phyloP scores from a whole-genome alignment of 108 stramenopile species.

The Stephanodiscus triporus region DNA sequence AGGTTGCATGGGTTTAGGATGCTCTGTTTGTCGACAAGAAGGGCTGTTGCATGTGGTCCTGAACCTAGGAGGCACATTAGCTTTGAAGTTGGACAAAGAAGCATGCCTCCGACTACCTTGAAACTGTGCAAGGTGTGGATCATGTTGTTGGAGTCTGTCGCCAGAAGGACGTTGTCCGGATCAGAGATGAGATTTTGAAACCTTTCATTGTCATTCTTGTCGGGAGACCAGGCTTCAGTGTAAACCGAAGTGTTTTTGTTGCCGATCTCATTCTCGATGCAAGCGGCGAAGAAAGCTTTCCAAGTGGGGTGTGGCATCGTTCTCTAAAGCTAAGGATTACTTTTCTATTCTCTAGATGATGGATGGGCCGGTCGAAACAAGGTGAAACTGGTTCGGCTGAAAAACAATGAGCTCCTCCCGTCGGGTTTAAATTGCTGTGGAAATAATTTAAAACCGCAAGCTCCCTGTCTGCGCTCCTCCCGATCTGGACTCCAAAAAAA shows the following conservation, averaged over 20 bases:
- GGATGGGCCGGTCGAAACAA: too few relatives aligned
- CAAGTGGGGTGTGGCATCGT: too few relatives aligned
- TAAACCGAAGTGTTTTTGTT: background rate
- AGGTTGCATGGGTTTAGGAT: background rate
- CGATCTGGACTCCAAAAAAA: too few relatives aligned
- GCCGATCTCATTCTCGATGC: background rate
- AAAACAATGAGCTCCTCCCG: too few relatives aligned
- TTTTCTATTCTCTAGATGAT: too few relatives aligned
- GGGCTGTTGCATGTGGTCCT: background rate
- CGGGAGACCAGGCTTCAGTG: too few relatives aligned
- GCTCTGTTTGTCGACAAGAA: background rate
- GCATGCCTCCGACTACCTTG: background rate
- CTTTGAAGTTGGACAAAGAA: background rate
- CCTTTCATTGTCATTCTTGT: background rate
- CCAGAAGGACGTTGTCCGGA: background rate
- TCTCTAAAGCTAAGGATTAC: too few relatives aligned
- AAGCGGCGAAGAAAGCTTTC: background rate
- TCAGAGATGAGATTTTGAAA: background rate
- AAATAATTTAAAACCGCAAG: too few relatives aligned
- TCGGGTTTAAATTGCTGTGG: too few relatives aligned
- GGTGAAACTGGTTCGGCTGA: too few relatives aligned
- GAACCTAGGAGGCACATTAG: background rate
- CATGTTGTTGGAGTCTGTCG: background rate
- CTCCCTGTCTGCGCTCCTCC: too few relatives aligned
- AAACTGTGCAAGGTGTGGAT: background rate